Evolutionary conservation across 2,329 filamentous ascomycete species (phyloP), one percentile per base, ranked within the genome.

Genomic region (Cercospora sojina): DNA sequence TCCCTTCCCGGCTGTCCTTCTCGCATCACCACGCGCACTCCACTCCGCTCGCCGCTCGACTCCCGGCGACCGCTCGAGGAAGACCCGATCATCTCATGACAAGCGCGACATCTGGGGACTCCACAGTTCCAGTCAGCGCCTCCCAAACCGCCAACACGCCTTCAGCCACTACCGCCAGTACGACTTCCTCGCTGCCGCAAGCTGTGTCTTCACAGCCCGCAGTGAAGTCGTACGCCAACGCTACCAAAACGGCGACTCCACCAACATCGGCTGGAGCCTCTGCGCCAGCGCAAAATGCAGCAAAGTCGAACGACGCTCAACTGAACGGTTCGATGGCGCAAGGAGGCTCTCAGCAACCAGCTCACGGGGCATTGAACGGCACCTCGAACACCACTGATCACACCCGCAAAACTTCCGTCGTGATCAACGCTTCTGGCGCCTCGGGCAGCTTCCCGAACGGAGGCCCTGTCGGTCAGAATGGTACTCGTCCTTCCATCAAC

Each of bases 391-490:
- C 84, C 63, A 83, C 84, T 73, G 89, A 92, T 74, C 93, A 98
- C 83, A 86, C 84, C 77, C 88, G 92, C 78, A 97, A 96, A 82
- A 88, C 89, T 71, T 97, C 94, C 18, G 90, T 97, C 75, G 96
- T 93, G 75, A 97, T 97, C 83, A 93, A 88, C 79, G 90, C 92
- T 73, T 91, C 91, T 77, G 91, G 90, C 73, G 87, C 91, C 64
- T 91, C 86, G 73, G 89, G 89, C 76, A 91, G 88, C 78, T 87
- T 89, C 68, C 85, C 90, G 73, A 96, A 96, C 84, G 92, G 92
- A 74, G 90, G 88, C 64, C 85, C 86, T 64, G 86, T 88, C 47
- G 84, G 83, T 65, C 78, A 83, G 69, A 85, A 81, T 74, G 71
- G 69, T 57, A 69, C 47, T 32, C 79, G 85, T 78, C 81, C 85